phyloP scores from a whole-genome alignment of 805 yeast species.

The Candida berthetii region DNA sequence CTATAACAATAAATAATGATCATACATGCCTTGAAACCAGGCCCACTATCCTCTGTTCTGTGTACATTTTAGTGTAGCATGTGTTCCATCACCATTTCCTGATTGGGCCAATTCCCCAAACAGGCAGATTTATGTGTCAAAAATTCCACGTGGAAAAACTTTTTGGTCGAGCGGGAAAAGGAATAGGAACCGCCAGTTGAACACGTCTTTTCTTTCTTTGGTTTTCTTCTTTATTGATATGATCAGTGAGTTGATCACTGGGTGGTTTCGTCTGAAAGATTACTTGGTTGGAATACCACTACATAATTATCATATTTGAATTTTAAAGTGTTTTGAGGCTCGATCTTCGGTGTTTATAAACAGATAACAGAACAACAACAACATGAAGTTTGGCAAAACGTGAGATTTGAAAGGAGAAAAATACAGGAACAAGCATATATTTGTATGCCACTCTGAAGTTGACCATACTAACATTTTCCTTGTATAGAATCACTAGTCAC shows the following conservation, averaged over 20 bases:
- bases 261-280: too few relatives aligned
- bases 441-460: too few relatives aligned
- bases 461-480: neutral
- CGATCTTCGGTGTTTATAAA: too few relatives aligned
- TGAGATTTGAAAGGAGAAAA: slow-evolving; percentile 12
- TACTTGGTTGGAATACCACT: too few relatives aligned
- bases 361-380: neutral
- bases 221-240: too few relatives aligned
- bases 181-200: too few relatives aligned
- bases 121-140: neutral
- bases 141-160: neutral
- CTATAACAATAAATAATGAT: too few relatives aligned
- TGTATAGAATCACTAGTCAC: slow-evolving; percentile 52
- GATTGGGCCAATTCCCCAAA: neutral
- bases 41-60: neutral
- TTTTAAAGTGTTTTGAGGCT: neutral
- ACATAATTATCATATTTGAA: too few relatives aligned
- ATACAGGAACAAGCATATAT: too few relatives aligned
- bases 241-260: too few relatives aligned
- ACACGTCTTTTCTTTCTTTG: too few relatives aligned
- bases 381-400: slow-evolving; percentile 80
- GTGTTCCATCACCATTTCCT: neutral
- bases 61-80: neutral
- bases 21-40: too few relatives aligned
- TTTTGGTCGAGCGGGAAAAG: neutral